These are phyloP conservation scores for Ogataea chonburiensis DNA, from an alignment of 805 yeast species.

Conservation along the genomic window DNA sequence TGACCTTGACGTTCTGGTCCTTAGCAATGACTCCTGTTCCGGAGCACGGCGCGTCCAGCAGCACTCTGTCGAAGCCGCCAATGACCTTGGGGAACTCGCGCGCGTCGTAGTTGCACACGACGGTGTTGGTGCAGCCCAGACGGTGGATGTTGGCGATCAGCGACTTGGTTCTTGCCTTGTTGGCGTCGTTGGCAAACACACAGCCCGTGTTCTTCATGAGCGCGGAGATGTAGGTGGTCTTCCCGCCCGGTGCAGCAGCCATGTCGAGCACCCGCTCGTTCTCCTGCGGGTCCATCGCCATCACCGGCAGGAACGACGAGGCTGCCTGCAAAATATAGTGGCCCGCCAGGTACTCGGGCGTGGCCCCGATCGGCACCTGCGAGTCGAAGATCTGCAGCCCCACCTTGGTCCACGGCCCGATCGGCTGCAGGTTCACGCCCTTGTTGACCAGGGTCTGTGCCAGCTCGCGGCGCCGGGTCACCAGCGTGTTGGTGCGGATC, in stretches of 20 bases:
- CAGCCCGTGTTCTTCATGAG: conserved; percentile 98
- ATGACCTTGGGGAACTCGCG: conserved; percentile 97
- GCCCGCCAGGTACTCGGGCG: conserved; percentile 98
- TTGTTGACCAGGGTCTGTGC: conserved; percentile 94
- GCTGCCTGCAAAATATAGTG: conserved; percentile 98
- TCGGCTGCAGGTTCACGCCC: conserved; percentile 96
- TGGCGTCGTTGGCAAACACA: conserved; percentile 95
- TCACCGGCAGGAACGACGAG: conserved; percentile 93
- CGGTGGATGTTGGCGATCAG: conserved; percentile 96
- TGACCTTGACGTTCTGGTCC: conserved; percentile 90
- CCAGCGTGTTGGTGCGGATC: conserved; percentile 94
- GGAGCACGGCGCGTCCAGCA: conserved; percentile 98
- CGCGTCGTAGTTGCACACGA: conserved; percentile 97
- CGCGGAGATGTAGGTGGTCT: conserved; percentile 91
- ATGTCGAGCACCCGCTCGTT: conserved; percentile 93
- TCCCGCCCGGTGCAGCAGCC: conserved; percentile 99
- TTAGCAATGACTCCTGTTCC: conserved; percentile 99
- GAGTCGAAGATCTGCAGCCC: conserved; percentile 97
- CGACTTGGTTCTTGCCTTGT: conserved; percentile 94
- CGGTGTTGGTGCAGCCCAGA: conserved; percentile 92
- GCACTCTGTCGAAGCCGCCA: conserved; percentile 95
- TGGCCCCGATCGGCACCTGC: conserved; percentile 99
- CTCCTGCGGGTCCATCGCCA: conserved; percentile 98
- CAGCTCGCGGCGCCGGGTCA: conserved; percentile 91
- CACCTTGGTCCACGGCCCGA: conserved; percentile 97